These are phyloP conservation scores for Apiospora arundinis DNA, from an alignment of 2,329 filamentous ascomycete species.

Conservation along the genomic window DNA sequence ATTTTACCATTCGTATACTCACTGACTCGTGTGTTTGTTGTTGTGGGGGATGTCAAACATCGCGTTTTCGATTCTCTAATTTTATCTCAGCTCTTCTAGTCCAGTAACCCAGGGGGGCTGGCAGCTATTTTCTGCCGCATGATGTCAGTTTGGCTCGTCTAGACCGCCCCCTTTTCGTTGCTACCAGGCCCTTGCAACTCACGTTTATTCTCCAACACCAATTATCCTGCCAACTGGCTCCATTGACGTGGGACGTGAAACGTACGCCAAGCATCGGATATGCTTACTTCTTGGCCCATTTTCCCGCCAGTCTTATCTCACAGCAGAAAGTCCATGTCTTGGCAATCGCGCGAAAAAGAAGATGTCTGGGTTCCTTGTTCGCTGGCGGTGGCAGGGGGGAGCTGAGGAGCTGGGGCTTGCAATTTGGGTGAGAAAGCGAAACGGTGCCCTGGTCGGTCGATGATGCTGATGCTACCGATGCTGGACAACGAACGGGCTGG, in stretches of 20 bases:
- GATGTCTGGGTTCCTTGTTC: conserved; percentile 10
- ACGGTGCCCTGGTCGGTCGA: background rate
- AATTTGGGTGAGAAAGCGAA: background rate
- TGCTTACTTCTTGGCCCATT: conserved; percentile 1
- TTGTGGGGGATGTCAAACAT: background rate
- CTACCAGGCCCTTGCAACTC: too few relatives aligned
- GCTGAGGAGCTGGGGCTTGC: background rate
- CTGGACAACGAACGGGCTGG: background rate
- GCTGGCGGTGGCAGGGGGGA: background rate
- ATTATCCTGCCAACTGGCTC: background rate
- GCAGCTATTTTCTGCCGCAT: background rate
- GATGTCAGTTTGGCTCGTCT: conserved; percentile 12
- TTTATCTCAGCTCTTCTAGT: conserved; percentile 2
- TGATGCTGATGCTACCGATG: background rate
- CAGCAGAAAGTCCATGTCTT: too few relatives aligned
- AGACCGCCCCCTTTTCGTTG: background rate
- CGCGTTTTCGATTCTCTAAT: background rate
- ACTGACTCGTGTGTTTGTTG: background rate
- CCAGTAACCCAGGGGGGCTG: background rate
- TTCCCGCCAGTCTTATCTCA: conserved; percentile 2
- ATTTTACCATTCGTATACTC: background rate
- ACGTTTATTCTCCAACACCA: background rate
- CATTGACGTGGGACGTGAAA: conserved; percentile 14
- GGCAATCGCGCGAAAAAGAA: background rate
- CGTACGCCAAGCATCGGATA: conserved; percentile 11